phyloP scores from a whole-genome alignment of 495 filamentous ascomycete genomes.

The Halenospora varia region DNA sequence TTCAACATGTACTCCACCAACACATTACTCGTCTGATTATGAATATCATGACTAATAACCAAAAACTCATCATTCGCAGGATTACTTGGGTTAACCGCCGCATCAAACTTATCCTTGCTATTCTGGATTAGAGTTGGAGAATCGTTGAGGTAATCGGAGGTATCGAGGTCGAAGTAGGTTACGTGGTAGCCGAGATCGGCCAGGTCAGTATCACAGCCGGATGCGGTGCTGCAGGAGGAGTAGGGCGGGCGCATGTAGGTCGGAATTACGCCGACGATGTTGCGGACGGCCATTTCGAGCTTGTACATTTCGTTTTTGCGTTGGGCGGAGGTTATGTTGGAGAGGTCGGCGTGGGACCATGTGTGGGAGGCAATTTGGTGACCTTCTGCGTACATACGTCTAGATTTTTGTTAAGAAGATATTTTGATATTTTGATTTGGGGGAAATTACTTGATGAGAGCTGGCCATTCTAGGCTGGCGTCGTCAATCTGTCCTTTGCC shows the following conservation, averaged over 20 bases:
- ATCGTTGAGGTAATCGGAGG: slow-evolving; percentile 70
- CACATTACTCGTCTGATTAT: slow-evolving; percentile 61
- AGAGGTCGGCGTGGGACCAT: slow-evolving; percentile 66
- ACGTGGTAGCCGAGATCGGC: slow-evolving; percentile 59
- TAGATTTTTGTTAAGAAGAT: slow-evolving; percentile 17
- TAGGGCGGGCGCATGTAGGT: slow-evolving; percentile 77
- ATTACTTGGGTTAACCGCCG: slow-evolving; percentile 37
- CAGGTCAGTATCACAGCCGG: slow-evolving; percentile 59
- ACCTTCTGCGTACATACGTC: slow-evolving; percentile 54
- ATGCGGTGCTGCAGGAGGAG: slow-evolving; percentile 61
- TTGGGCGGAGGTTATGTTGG: slow-evolving; percentile 42
- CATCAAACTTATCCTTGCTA: slow-evolving; percentile 67
- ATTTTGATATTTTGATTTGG: neutral
- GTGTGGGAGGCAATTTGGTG: slow-evolving; percentile 75
- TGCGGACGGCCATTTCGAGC: slow-evolving; percentile 65
- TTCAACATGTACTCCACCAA: slow-evolving; percentile 62
- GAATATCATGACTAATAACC: slow-evolving; percentile 56
- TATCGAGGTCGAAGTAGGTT: slow-evolving; percentile 80
- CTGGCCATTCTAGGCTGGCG: slow-evolving; percentile 2
- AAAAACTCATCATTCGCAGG: slow-evolving; percentile 37
- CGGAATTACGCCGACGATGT: slow-evolving; percentile 66
- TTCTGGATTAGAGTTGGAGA: slow-evolving; percentile 54
- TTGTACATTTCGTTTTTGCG: slow-evolving; percentile 58
- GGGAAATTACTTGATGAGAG: slow-evolving; percentile 15
- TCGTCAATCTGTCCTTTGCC: slow-evolving; percentile 19